Conservation (phyloP, 306 rosid species). For the Dicorynia guianensis region DNA sequence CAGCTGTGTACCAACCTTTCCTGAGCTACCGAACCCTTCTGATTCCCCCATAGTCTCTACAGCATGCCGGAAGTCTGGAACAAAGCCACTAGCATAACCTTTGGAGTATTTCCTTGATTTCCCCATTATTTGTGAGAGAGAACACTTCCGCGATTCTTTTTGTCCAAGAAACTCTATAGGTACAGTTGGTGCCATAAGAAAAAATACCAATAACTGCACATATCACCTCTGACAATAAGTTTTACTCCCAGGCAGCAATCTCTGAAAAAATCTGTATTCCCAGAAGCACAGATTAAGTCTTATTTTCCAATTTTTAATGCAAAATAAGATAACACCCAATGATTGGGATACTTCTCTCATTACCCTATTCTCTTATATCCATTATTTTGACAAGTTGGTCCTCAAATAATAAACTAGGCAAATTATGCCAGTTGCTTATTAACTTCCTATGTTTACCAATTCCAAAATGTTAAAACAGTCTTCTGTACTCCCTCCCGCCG, state of each 20-base stretch:
- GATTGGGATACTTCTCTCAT: slow-evolving; percentile 15
- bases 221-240: slow-evolving; percentile 61
- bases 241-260: background rate
- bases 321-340: slow-evolving; percentile 29
- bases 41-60: slow-evolving; percentile 91
- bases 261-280: background rate
- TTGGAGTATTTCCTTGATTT: slow-evolving; percentile 89
- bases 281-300: background rate
- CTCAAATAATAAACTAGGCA: background rate
- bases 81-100: slow-evolving; percentile 81
- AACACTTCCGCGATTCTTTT: slow-evolving; percentile 68
- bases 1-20: slow-evolving; percentile 64
- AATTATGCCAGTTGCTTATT: slow-evolving; percentile 6
- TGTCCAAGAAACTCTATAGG: slow-evolving; percentile 88
- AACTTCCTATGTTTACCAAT: background rate
- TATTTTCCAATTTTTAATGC: background rate
- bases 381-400: background rate
- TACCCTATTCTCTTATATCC: background rate
- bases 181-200: slow-evolving; percentile 94
- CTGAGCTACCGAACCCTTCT: slow-evolving; percentile 86
- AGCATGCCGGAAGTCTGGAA: slow-evolving; percentile 85
- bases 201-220: slow-evolving; percentile 68
- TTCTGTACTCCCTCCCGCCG: slow-evolving; percentile 1
- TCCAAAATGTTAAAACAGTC: slow-evolving; percentile 17
- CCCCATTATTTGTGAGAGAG: slow-evolving; percentile 77